Conservation (phyloP, 2,329 filamentous ascomycete genomes). For the Sporothrix brunneoviolacea region DNA sequence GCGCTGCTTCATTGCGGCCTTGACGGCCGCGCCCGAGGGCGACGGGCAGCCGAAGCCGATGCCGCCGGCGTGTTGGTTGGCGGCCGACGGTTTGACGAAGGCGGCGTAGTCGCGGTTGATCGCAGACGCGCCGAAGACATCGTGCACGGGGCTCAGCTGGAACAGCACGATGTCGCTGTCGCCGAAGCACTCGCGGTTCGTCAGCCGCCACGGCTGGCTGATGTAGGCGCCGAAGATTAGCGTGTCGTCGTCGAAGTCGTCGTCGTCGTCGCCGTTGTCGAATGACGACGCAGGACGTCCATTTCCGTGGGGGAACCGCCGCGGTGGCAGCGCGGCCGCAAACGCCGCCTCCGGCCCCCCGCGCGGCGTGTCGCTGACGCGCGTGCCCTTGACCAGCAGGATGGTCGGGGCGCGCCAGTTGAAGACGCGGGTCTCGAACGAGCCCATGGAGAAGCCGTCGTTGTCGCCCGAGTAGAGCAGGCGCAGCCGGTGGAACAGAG, state of each 20-base stretch:
- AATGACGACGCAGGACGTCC: not conserved
- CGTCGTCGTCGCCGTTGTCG: not conserved
- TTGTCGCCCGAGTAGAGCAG: conserved; percentile 64
- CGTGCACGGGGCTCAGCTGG: conserved; percentile 64
- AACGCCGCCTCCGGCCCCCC: conserved; percentile 50
- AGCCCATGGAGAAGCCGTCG: conserved; percentile 70
- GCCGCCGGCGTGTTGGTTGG: conserved; percentile 49
- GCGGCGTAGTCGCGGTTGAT: conserved; percentile 62
- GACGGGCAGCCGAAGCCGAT: conserved; percentile 60
- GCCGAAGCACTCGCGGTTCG: conserved; percentile 62
- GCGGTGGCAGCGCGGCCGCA: conserved; percentile 56
- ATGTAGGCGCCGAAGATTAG: conserved; percentile 64
- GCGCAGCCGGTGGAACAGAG: conserved; percentile 59
- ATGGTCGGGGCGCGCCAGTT: conserved; percentile 72
- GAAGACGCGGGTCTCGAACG: conserved; percentile 67
- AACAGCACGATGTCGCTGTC: conserved; percentile 59
- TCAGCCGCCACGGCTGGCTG: conserved; percentile 61
- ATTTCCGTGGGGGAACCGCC: conserved; percentile 48
- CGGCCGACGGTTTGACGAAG: conserved; percentile 52
- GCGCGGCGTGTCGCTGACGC: conserved; percentile 43
- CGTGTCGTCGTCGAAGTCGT: conserved; percentile 25
- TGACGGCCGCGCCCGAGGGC: conserved; percentile 41
- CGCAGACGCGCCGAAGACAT: conserved; percentile 60
- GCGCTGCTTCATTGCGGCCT: conserved; percentile 25
- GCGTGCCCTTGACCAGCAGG: conserved; percentile 60